phyloP scores from a whole-genome alignment of 2,329 filamentous ascomycete species.

The Lecanicillium sp. region DNA sequence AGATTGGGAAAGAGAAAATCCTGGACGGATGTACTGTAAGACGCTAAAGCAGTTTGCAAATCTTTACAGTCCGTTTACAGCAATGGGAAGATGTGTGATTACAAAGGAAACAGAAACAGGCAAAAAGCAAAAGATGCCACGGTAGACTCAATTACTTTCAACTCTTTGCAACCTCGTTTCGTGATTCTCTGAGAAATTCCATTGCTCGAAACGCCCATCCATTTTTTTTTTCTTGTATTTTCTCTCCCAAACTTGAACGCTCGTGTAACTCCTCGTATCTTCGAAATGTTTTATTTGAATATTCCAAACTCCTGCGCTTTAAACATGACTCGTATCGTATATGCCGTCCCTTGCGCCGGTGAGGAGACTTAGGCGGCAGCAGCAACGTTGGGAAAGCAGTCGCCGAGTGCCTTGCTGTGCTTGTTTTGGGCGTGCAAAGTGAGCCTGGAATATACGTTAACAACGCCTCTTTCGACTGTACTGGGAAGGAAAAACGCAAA shows the following conservation, averaged over 20 bases:
- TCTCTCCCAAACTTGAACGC: too few species aligned
- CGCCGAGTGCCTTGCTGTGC: conserved; percentile 62
- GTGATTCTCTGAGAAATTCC: too few species aligned
- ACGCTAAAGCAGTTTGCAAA: background rate
- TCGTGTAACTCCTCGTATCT: conserved; percentile 3
- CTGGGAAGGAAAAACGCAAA: conserved; percentile 1
- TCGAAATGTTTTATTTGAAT: too few species aligned
- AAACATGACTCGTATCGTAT: conserved; percentile 2
- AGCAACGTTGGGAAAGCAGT: conserved; percentile 54
- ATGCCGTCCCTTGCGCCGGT: background rate
- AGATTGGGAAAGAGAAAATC: conserved; percentile 3
- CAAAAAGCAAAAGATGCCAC: conserved; percentile 1
- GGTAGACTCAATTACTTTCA: background rate
- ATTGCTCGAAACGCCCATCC: too few species aligned
- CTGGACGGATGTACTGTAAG: background rate
- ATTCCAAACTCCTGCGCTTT: conserved; percentile 1
- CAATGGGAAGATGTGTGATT: background rate
- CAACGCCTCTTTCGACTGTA: background rate
- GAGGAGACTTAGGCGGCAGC: conserved; percentile 18
- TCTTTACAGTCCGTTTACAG: background rate
- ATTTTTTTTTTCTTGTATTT: background rate
- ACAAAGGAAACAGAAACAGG: background rate
- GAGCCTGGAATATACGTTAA: conserved; percentile 34
- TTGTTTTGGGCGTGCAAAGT: conserved; percentile 67
- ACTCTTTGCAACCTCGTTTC: too few species aligned